Evolutionary conservation across 371 early-diverging fungal genomes (phyloP), one percentile per base, ranked within the genome.

Genomic region (Apophysomyces variabilis): DNA sequence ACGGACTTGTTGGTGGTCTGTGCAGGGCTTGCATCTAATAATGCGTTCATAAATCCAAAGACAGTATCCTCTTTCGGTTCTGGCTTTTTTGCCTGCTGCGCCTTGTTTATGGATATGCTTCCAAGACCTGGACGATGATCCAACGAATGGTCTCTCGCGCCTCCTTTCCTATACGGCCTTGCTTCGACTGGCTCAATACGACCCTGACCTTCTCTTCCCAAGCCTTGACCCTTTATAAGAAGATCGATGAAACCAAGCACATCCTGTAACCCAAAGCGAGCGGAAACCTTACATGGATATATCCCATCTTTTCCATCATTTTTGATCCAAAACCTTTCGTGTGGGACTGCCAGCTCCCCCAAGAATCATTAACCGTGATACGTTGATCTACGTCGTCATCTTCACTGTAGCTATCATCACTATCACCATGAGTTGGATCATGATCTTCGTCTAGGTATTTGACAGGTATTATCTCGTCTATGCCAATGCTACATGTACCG

Each of bases 251-350:
- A 54, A 41, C 46, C 38, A 44, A 11, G 37, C 32, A n/a, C 60
- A 38, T 36, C 50, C 41, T 38, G 5, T 9, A 44, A 39, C 26
- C 57, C 45, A 18, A 43, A n/a, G 16, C 18, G 14, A 26, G 32
- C 32, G 46, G n/a, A 43, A 36, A 39, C 26, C 63, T 63, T 72
- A 75, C 75, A 21, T 63, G 38, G 36, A 71, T 61, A 47, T 77
- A 77, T 32, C 77, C 77, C 77, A 77, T 77, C 38, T 77, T 77
- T 18, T 68, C 63, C 72, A 77, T 71, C 74, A 77, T 77, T 57
- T 66, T 74, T 11, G 77, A 39, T 1, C 65, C 77, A 70, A 77
- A 77, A 43, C 74, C 77, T n/a, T 69, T 77, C 0, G 77, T 68
- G 64, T 77, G 72, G 6, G 56, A 47, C 64, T 71, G 66, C 77